These are phyloP conservation scores for Colletotrichum viniferum DNA, from an alignment of 2,329 filamentous ascomycete genomes.

Conservation along the genomic window DNA sequence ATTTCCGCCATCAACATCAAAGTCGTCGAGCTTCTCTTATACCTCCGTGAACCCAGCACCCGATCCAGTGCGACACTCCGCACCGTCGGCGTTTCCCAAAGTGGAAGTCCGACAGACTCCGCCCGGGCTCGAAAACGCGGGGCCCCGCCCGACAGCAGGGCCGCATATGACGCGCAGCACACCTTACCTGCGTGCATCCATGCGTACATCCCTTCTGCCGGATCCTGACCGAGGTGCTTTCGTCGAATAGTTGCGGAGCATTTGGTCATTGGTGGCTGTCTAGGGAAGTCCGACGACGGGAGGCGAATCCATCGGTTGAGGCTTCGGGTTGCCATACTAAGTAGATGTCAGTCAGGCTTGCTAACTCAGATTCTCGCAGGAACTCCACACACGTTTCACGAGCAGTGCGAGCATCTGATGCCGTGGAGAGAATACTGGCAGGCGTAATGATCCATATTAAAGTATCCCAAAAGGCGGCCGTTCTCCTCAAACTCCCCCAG, in stretches of 20 bases:
- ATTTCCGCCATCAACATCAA: not conserved
- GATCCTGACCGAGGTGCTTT: not conserved
- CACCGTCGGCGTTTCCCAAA: not conserved
- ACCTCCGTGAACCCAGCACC: not conserved
- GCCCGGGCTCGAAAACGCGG: not conserved
- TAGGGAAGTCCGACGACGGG: not conserved
- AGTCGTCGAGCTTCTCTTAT: not conserved
- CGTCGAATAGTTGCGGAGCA: not conserved
- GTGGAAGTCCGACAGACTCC: not conserved
- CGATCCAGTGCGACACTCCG: not conserved
- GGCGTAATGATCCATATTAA: constrained; percentile 4
- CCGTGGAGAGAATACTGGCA: not conserved
- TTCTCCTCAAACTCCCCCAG: constrained; percentile 1
- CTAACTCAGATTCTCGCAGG: not conserved
- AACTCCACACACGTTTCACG: not conserved
- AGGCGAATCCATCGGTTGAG: not conserved
- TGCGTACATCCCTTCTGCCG: not conserved
- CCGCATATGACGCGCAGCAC: not conserved
- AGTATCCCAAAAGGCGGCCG: constrained; percentile 18
- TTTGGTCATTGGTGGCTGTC: not conserved
- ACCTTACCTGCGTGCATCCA: not conserved
- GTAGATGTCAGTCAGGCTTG: not conserved
- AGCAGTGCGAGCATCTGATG: not conserved
- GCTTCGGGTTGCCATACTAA: not conserved
- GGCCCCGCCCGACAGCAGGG: not conserved